Base-by-base conservation (phyloP, 1,139 yeast genomes). In the Candida mesenterica region DNA sequence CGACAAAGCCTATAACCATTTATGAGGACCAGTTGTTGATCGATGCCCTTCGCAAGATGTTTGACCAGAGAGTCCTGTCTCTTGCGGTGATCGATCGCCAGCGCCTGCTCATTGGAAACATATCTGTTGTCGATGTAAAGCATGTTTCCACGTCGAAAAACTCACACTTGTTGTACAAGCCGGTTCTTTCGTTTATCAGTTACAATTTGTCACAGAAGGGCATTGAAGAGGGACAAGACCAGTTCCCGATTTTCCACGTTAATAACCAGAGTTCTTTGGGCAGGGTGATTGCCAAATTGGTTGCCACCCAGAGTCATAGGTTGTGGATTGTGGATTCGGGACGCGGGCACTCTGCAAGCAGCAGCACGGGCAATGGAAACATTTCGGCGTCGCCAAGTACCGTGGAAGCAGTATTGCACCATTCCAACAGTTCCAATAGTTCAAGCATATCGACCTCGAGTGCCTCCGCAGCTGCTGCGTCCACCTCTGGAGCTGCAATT, bases 171-270 rank as follows among this genome's bases (percentile, higher is more conserved):
- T 71, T 92, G 40, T 82, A 82, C 53, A 82, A 85, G 55, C 74
- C 94, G 6, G 94, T 96, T 58, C 72, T 88, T 53, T 92, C 86
- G 59, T 92, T 90, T 55, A 79, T 92, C 41, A 80, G 95, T 24
- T 85, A 88, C 45, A 89, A 90, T 45, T 73, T 92, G 45, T 82
- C 86, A 49, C 82, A 82, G 44, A 82, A 96, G 53, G 98, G 97
- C 12, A 73, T 92, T 23, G 95, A 83, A 53, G 92, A 89, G 55
- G 96, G 96, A 37, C 89, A 90, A 61, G 98, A 92, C 65, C 90
- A 94, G 32, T 90, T 82, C 71, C 98, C 98, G 12, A 90, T 92
- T 32, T 92, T 92, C 74, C 96, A 90, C 59, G 96, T 90, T 22
- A 83, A 85, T 45, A 76, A 79, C 42, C 75, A 75, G 31, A 79